A percentile compares a stretch with the other conserved stretches of the same genome.
Conservation (phyloP, 192 early-diverging fungal species). For the Phycomyces blakesleeanus region DNA sequence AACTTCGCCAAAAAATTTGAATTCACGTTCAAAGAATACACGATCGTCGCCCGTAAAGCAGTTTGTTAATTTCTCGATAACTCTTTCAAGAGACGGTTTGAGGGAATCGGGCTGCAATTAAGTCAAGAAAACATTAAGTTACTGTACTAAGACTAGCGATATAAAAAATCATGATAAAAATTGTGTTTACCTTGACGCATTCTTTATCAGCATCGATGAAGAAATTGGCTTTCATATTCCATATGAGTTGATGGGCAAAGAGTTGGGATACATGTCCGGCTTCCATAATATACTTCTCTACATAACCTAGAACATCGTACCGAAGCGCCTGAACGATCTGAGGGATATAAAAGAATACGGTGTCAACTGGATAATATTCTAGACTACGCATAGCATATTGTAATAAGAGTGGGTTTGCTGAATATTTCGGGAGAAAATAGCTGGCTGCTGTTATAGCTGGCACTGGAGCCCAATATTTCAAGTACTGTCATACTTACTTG, state of each 20-base stretch:
- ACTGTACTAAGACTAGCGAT: not conserved
- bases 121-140: no score
- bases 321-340: constrained; percentile 97
- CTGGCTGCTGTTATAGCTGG: constrained; percentile 85
- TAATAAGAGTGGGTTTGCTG: constrained; percentile 79
- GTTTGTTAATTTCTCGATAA: constrained; percentile 76
- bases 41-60: constrained; percentile 82
- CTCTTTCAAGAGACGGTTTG: constrained; percentile 83
- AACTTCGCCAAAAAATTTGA: constrained; percentile 90
- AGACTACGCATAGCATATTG: constrained; percentile 93
- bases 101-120: constrained; percentile 70
- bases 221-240: constrained; percentile 99
- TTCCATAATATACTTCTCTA: constrained; percentile 91
- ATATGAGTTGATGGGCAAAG: constrained; percentile 99
- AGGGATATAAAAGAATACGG: constrained; percentile 98
- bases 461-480: constrained; percentile 88
- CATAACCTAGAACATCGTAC: constrained; percentile 83
- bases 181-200: constrained; percentile 23
- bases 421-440: constrained; percentile 68
- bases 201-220: constrained; percentile 62
- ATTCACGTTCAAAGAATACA: constrained; percentile 93
- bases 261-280: constrained; percentile 91
- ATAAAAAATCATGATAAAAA: not conserved
- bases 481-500: constrained; percentile 40
- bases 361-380: constrained; percentile 87